These are phyloP conservation scores for Shiraia bambusicola DNA, from an alignment of 2,329 filamentous ascomycete genomes.

Conservation along the genomic window DNA sequence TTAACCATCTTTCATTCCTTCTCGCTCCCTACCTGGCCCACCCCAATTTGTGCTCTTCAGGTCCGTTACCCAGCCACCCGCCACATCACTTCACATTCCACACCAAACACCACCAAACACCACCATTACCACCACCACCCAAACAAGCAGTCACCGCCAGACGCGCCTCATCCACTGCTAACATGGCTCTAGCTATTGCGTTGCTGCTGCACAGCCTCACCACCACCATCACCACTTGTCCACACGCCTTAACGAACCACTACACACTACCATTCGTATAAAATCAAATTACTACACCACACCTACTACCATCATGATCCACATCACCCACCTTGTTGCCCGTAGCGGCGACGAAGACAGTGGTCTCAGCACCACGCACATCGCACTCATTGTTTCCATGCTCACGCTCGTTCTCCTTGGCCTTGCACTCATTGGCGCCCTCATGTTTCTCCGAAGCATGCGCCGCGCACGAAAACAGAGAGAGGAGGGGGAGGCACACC, in stretches of 20 bases:
- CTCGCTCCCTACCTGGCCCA: constrained; percentile 7
- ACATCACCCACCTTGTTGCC: constrained; percentile 55
- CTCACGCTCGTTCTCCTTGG: constrained; percentile 75
- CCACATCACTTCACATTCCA: constrained; percentile 18
- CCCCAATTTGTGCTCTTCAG: constrained; percentile 18
- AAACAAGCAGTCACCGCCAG: background rate
- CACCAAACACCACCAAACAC: constrained; percentile 14
- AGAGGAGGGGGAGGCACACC: constrained; percentile 50
- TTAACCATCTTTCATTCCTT: constrained; percentile 26
- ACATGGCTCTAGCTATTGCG: background rate
- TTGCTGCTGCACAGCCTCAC: background rate
- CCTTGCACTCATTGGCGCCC: constrained; percentile 65
- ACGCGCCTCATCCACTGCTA: background rate
- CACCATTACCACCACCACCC: constrained; percentile 1
- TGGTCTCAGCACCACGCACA: constrained; percentile 61
- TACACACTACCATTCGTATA: constrained; percentile 3
- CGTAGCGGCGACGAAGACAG: constrained; percentile 49
- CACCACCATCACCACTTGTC: constrained; percentile 20
- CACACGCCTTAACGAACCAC: constrained; percentile 22
- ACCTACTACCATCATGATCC: constrained; percentile 40
- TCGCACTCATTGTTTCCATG: constrained; percentile 77
- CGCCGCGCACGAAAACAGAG: constrained; percentile 48
- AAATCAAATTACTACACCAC: constrained; percentile 7
- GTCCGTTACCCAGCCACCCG: constrained; percentile 22
- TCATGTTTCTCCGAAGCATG: constrained; percentile 73